Base-by-base conservation (phyloP, 2,329 filamentous ascomycete genomes). In the Colletotrichum shisoi region DNA sequence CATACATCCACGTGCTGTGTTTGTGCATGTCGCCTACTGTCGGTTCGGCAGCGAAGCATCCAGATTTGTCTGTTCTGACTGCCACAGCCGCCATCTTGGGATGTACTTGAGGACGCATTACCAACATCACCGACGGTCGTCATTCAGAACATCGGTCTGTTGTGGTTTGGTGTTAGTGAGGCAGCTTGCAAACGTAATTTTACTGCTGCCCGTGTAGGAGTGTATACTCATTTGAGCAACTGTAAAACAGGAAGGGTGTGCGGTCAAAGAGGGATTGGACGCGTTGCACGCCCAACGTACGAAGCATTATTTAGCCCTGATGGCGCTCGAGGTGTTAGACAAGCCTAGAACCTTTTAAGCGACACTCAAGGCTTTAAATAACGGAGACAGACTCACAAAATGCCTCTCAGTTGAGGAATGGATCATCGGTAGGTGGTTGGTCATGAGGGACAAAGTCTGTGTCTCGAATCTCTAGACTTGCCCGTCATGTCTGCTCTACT, bases 131-230 rank as follows among this genome's bases (percentile, higher is more conserved):
- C 24, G 44, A 17, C 39, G 44, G 57, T 57, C 34, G 19, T 17
- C n/a, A 24, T 52, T 37, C 44, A 27, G 61, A 62, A 21, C 42
- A 40, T 57, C 52, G 45, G 45, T 46, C 53, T 53, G 39, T 19
- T 52, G 39, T 45, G 24, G 6, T 42, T 24, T 57, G 46, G 24
- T 21, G 19, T 44, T 40, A 51, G 51, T n/a, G 42, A 42, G 51
- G 54, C 53, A n/a, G 17, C 19, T 49, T 51, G 44, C n/a, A 45
- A 44, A 56, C 44, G 42, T 4, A 21, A 19, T 40, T 27, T 24
- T 34, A 34, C 31, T 7, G 13, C 39, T 31, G 24, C n/a, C 19
- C 27, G 31, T 34, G 8, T 34, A 34, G 24, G 48, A n/a, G 34
- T 42, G 45, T 42, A 49, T 19, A 51, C 51, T 13, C n/a, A 39